Conservation (phyloP, 2,329 filamentous ascomycete genomes). For the Epichloe baconii region DNA sequence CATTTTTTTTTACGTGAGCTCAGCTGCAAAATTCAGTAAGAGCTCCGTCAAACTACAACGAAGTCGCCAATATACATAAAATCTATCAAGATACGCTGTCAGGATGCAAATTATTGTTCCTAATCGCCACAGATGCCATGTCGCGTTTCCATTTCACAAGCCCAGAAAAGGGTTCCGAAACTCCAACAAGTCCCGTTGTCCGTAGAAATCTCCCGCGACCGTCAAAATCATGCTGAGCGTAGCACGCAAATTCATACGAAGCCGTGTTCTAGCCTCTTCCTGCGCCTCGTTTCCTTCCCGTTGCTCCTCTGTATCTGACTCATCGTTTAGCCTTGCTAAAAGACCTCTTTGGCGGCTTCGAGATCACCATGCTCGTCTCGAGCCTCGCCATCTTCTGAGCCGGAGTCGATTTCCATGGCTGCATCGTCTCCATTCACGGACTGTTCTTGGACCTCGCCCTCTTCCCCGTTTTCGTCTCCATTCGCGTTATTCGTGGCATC, state of each 20-base stretch:
- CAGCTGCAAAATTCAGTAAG: no score
- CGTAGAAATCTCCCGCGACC: conserved; percentile 76
- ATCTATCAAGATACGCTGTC: no score
- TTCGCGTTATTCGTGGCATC: background rate
- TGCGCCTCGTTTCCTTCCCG: conserved; percentile 13
- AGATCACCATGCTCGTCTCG: conserved; percentile 24
- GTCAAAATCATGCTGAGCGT: conserved; percentile 88
- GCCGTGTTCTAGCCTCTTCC: conserved; percentile 19
- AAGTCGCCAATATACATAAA: no score
- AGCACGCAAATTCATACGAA: conserved; percentile 43
- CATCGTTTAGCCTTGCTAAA: conserved; percentile 29
- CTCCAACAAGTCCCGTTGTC: conserved; percentile 73
- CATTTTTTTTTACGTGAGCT: no score
- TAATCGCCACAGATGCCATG: background rate
- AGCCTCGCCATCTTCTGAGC: conserved; percentile 19
- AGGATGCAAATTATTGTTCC: no score
- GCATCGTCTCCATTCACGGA: conserved; percentile 18
- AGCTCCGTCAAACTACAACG: no score
- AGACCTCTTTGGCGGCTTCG: conserved; percentile 35
- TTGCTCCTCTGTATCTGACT: conserved; percentile 13
- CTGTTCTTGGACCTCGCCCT: conserved; percentile 2
- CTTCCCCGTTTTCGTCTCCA: conserved; percentile 6
- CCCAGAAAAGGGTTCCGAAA: conserved; percentile 51
- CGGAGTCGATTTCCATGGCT: conserved; percentile 29
- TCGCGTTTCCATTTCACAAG: conserved; percentile 16